These are phyloP conservation scores for Thelonectria blattea DNA, from an alignment of 2,329 filamentous ascomycete genomes.

Conservation along the genomic window DNA sequence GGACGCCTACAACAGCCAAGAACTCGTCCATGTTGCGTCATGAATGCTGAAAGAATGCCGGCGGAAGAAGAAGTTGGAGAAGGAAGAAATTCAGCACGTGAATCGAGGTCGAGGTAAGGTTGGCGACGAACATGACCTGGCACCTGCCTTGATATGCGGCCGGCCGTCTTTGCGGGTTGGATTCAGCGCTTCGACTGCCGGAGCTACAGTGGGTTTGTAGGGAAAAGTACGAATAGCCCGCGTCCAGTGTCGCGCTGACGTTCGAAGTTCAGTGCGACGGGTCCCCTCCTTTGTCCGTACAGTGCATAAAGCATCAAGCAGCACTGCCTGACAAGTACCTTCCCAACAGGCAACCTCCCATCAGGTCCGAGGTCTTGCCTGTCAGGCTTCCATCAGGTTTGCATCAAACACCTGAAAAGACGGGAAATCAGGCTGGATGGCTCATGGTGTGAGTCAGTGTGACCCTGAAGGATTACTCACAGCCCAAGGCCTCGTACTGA, in stretches of 20 bases:
- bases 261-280: slow-evolving; percentile 31
- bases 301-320: not conserved
- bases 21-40: slow-evolving; percentile 69
- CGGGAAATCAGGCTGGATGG: not conserved
- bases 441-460: slow-evolving; percentile 6
- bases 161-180: too few species aligned
- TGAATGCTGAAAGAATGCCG: slow-evolving; percentile 6
- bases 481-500: too few species aligned
- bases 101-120: slow-evolving; percentile 8
- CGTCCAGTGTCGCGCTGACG: not conserved
- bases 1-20: slow-evolving; percentile 59
- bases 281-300: slow-evolving; percentile 17
- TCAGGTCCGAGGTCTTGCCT: too few species aligned
- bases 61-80: not conserved
- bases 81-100: not conserved
- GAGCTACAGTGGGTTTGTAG: slow-evolving; percentile 18
- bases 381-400: too few species aligned
- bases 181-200: slow-evolving; percentile 20
- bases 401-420: not conserved
- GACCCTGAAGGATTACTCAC: not conserved
- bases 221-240: too few species aligned
- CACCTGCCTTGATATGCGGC: too few species aligned
- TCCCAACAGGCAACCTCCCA: not conserved
- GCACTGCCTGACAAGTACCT: not conserved
- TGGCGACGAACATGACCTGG: too few species aligned